Evolutionary conservation across 2,329 filamentous ascomycete genomes (phyloP), one percentile per base, ranked within the genome.

Genomic region (Fusarium sulawesiense): DNA sequence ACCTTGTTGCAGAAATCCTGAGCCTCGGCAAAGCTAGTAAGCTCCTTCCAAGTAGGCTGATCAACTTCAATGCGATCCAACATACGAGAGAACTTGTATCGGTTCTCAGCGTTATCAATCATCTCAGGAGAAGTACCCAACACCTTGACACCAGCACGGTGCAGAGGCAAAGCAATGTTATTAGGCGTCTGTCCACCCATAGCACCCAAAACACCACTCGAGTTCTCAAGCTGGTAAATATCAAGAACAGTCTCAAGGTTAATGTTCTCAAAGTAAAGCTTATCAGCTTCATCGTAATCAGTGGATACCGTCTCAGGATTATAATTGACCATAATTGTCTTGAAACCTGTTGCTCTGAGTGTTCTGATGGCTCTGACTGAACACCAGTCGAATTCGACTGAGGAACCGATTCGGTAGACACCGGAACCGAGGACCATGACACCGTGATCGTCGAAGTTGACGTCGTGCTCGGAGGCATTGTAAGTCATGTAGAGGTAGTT

Each of bases 341-440:
- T 98, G 84, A 91, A 89, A 4, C 92, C 92, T 64, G 91, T 88
- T 71, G 93, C 89, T 53, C 96, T 89, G 10, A 99, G 87, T 3
- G 96, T 98, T 68, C 95, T 91, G 68, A 98, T 97, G 8, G 96
- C 93, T 64, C 95, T 88, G 29, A 99, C 96, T 7, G 96, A 97
- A 80, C 96, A 98, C 96, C 96, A 99, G 81, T 99, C 96, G 80
- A 99, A 99, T 79, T 99, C 96, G 63, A 99, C 96, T 0, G 95
- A 98, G 0, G 94, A 98, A 72, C 96, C 96, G 71, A 99, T 99
- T 66, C 96, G 90, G 85, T 98, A 98, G 12, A 98, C 94, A 80
- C 95, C 95, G 32, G 94, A 98, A 16, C 95, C 95, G 30, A 98
- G 86, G 11, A 99, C 95, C 94, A 98, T 98, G 66, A 98, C 88